Percentiles rank a stretch among this genome's conserved stretches.
Conservation (phyloP, 1,284 basidiomycete species). For the Puccinia coronata region DNA sequence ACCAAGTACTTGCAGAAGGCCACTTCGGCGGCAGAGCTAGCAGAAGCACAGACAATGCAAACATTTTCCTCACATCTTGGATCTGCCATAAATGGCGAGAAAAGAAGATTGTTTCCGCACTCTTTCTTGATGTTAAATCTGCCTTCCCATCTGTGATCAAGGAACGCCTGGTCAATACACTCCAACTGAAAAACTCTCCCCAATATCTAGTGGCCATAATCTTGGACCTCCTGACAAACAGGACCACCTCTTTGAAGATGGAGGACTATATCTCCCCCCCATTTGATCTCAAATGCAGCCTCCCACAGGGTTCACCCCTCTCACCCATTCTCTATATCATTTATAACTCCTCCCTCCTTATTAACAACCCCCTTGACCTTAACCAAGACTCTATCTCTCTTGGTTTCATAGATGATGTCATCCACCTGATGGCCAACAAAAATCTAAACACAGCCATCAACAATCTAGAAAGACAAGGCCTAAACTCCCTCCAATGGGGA, state of each 20-base stretch:
- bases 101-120: slow-evolving; percentile 1
- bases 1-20: not conserved
- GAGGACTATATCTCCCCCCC: slow-evolving; percentile 11
- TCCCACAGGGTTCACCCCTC: slow-evolving; percentile 37
- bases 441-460: not conserved
- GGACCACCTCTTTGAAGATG: slow-evolving; percentile 7
- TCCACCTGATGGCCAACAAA: not conserved
- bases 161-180: not conserved
- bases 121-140: slow-evolving; percentile 41
- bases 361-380: not conserved
- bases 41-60: not conserved
- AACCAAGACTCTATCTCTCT: not conserved
- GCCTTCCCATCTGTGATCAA: slow-evolving; percentile 23
- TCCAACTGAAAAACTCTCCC: not conserved
- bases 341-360: slow-evolving; percentile 19
- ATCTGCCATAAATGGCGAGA: slow-evolving; percentile 33
- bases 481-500: not conserved
- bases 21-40: slow-evolving; percentile 26
- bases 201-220: not conserved
- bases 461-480: not conserved
- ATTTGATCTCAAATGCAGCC: not conserved
- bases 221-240: not conserved
- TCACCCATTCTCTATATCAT: slow-evolving; percentile 32
- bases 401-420: slow-evolving; percentile 26
- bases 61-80: slow-evolving; percentile 3